Base-by-base conservation (phyloP, 116 monocot genomes). In the Trichopus zeylanicus region DNA sequence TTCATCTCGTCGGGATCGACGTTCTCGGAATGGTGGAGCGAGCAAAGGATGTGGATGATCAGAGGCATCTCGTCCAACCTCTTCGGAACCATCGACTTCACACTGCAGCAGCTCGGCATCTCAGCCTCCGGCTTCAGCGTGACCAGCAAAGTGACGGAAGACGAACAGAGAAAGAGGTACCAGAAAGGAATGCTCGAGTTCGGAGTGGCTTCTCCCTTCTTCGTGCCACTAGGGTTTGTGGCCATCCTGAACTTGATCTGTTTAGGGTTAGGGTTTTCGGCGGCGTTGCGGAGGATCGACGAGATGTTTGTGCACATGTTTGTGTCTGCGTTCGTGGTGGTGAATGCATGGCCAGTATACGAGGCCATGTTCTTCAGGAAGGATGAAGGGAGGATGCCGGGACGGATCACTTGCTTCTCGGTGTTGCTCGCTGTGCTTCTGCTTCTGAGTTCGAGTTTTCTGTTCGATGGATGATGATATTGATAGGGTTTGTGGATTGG, bases 11-110 rank as follows among this genome's bases (percentile, higher is more conserved):
- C 20, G 9, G 61, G 67, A 6, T 76, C 81, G 11, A 79, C 70
- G n/a, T 29, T 78, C 7, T 23, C 7, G 12, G 58, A 56, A 12
- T 92, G 92, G 92, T 92, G 92, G 92, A 84, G 71, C 23, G 81
- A 84, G 42, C 88, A 92, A 55, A 65, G 92, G 31, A 87, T 92
- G 67, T 92, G 87, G 88, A 56, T 88, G 78, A 74, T 76, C 16
- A 78, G 60, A 46, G 62, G 79, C 13, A 46, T 88, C 57, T 74
- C 92, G 3, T 70, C 84, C n/a, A 71, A 15, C 24, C 61, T 66
- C 4, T 81, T 75, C 6, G 92, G 71, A 12, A 35, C 63, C 5
- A 16, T 73, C 10, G 55, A 92, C 29, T 92, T 81, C 53, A 52
- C 32, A 16, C 63, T 87, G 6, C 64, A 80, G 24, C 63, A 75